These are phyloP conservation scores for Pseudogymnoascus sp. DNA, from an alignment of 2,329 filamentous ascomycete genomes.

Conservation along the genomic window DNA sequence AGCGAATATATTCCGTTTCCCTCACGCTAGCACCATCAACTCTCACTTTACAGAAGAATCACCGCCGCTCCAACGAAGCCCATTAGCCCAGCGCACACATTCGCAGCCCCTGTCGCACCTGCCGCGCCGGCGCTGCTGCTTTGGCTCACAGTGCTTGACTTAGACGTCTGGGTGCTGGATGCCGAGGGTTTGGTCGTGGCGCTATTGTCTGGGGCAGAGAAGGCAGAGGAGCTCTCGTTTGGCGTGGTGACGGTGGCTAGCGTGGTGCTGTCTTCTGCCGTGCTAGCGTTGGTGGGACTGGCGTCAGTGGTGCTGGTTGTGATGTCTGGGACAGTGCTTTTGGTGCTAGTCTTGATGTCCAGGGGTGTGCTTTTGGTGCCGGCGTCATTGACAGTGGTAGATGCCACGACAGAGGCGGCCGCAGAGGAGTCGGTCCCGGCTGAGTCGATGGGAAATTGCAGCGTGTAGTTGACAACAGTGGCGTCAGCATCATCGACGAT, in stretches of 20 bases:
- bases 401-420: not conserved
- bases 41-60: not conserved
- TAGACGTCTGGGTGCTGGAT: not conserved
- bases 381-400: not conserved
- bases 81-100: not conserved
- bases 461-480: conserved; percentile 20
- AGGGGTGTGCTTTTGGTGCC: not conserved
- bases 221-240: not conserved
- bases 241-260: not conserved
- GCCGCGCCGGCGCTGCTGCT: not conserved
- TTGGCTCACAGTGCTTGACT: not conserved
- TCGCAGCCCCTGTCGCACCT: not conserved
- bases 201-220: not conserved
- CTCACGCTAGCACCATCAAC: not conserved
- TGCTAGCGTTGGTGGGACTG: not conserved
- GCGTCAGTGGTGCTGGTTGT: not conserved
- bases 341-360: not conserved
- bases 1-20: not conserved
- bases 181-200: not conserved
- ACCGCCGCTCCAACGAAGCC: not conserved
- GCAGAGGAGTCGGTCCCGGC: conserved; percentile 3
- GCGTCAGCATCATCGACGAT: conserved; percentile 19
- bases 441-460: conserved; percentile 22
- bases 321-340: not conserved
- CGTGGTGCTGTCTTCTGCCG: not conserved